Base-by-base conservation (phyloP, 1,284 basidiomycete species). In the Termitomyces sp. region DNA sequence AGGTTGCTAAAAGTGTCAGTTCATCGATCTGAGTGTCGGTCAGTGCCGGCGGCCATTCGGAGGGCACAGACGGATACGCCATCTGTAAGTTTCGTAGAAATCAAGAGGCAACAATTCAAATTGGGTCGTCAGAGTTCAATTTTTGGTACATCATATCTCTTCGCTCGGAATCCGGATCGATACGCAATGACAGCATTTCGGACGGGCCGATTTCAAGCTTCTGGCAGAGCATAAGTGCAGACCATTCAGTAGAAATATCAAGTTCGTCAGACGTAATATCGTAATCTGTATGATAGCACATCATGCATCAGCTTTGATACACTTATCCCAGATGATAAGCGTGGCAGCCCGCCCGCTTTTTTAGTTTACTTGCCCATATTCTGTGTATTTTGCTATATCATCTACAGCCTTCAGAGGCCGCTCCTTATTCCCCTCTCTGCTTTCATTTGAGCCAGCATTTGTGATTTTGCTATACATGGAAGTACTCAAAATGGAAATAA, bases 11-110 rank as follows among this genome's bases (percentile, higher is more conserved):
- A 17, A 80, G 67, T 0, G 84, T 80, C 48, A 95, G 76, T 9
- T 77, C 70, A 21, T 78, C 73, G 15, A 84, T 73, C 65, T 92
- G 83, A 8, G 67, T 68, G 8, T 79, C 69, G 0, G 83, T 72
- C n/a, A 93, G 67, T 1, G 68, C 57, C 3, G 92, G 92, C 0
- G 92, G 92, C 92, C 92, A 94, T 41, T 72, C 62, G 28, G 77
- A 67, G 56, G 77, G 80, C 48, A 72, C 68, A 62, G 80, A 80
- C 40, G 58, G 49, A 21, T 59, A 24, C 34, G 59, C 54, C 60
- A 62, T 64, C 42, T 50, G 19, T 51, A 26, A n/a, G 24, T 24
- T 24, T 24, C 3, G 24, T 34, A 44, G 31, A 38, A 39, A 28
- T 28, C 41, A 36, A 50, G n/a, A 24, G 44, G 26, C 24, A 52